A percentile compares a stretch with the other conserved stretches of the same genome.
phyloP scores from a whole-genome alignment of 768 basidiomycete genomes.

The Galerina marginata region DNA sequence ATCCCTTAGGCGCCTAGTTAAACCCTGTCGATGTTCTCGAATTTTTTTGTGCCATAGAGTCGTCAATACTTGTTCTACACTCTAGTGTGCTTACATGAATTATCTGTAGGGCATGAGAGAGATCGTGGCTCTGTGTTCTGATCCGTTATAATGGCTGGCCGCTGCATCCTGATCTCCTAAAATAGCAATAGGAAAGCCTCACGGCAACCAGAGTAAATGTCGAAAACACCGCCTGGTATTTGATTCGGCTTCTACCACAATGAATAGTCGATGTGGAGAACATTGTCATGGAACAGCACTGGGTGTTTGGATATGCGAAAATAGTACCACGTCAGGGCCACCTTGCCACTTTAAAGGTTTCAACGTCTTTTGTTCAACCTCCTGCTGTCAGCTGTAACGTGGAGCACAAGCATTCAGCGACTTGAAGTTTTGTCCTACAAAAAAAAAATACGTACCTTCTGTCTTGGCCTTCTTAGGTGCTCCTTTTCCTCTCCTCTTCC shows the following conservation, averaged over 20 bases:
- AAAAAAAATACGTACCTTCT: constrained; percentile 50
- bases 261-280: neutral
- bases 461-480: constrained; percentile 81
- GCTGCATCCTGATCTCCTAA: no score
- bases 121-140: no score
- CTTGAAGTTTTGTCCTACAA: neutral
- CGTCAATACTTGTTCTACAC: no score
- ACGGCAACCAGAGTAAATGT: no score
- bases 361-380: constrained; percentile 34
- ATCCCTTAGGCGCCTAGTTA: constrained; percentile 45
- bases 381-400: constrained; percentile 30
- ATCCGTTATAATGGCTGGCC: no score
- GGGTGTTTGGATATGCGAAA: no score
- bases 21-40: neutral
- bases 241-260: constrained; percentile 8
- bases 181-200: no score
- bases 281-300: no score
- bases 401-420: neutral
- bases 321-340: neutral
- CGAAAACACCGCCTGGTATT: no score
- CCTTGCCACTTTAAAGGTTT: constrained; percentile 1
- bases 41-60: neutral
- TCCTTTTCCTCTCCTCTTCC: constrained; percentile 80
- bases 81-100: no score
- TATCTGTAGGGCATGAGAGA: no score